Evolutionary conservation across 345 rosid genomes (phyloP).

Genomic region (Mallotus nudiflorus): DNA sequence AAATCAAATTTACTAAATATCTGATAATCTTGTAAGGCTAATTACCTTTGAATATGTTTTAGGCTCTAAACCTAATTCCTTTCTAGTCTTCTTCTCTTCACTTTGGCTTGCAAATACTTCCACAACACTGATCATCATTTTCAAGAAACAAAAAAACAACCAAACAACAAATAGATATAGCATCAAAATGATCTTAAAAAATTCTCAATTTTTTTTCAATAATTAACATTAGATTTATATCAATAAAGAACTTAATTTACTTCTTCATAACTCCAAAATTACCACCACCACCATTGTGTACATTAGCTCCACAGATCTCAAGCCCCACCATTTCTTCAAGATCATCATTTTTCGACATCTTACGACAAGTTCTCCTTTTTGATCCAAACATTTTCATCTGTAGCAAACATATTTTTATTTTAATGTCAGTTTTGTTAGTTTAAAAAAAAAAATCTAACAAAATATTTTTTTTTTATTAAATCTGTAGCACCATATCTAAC

Average conservation of each 20-base stretch:
- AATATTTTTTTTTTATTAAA: too few species aligned
- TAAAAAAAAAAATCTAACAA: background rate
- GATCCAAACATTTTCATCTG: conserved; percentile 17
- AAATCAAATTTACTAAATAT: background rate
- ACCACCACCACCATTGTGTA: background rate
- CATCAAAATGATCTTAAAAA: background rate
- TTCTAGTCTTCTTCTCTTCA: conserved; percentile 7
- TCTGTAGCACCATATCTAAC: too few species aligned
- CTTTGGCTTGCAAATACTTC: conserved; percentile 2
- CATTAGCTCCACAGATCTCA: background rate
- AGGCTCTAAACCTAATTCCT: conserved; percentile 23
- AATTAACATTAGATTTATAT: background rate
- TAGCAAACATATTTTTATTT: background rate
- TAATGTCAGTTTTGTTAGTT: background rate
- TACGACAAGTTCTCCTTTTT: background rate
- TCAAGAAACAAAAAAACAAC: background rate
- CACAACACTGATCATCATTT: conserved; percentile 8
- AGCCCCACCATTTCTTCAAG: background rate
- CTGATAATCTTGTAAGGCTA: background rate
- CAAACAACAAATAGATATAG: background rate
- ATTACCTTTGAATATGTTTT: conserved; percentile 16
- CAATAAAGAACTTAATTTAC: background rate
- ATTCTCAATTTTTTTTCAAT: background rate
- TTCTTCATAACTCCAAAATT: background rate
- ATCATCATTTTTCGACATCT: background rate